These are phyloP conservation scores for Rhododendron ovatum DNA, from an alignment of 148 eudicot genomes.

Conservation along the genomic window DNA sequence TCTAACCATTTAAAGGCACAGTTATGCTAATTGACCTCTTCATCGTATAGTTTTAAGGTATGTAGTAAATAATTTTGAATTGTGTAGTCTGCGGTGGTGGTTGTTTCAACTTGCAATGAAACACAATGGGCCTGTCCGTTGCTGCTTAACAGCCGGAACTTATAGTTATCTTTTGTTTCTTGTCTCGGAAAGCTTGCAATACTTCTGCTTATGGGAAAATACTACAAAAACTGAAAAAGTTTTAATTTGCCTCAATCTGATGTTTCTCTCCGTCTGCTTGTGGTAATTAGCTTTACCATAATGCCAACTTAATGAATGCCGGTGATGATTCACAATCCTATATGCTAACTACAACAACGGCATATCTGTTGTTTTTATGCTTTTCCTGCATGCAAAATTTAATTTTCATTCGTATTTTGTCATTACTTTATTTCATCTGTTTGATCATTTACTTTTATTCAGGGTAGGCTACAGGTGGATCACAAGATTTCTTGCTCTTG, in stretches of 20 bases:
- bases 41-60: not conserved
- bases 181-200: not conserved
- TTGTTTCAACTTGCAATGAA: not conserved
- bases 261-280: not conserved
- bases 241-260: not conserved
- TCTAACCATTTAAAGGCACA: not conserved
- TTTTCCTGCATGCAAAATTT: not conserved
- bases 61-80: not conserved
- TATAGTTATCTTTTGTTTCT: not conserved
- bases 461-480: slow-evolving; percentile 78
- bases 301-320: not conserved
- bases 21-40: not conserved
- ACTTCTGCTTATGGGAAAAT: not conserved
- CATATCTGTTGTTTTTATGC: not conserved
- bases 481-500: slow-evolving; percentile 52
- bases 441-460: slow-evolving; percentile 37
- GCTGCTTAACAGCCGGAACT: not conserved
- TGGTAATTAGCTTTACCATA: not conserved
- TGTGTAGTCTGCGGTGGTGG: not conserved
- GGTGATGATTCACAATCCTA: not conserved
- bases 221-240: not conserved
- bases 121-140: not conserved
- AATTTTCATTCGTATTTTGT: not conserved
- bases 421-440: not conserved
- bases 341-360: not conserved